Percentiles rank a stretch among this genome's conserved stretches.
These are phyloP conservation scores for Marasmius fiardii DNA, from an alignment of 1,284 basidiomycete genomes.

Conservation along the genomic window DNA sequence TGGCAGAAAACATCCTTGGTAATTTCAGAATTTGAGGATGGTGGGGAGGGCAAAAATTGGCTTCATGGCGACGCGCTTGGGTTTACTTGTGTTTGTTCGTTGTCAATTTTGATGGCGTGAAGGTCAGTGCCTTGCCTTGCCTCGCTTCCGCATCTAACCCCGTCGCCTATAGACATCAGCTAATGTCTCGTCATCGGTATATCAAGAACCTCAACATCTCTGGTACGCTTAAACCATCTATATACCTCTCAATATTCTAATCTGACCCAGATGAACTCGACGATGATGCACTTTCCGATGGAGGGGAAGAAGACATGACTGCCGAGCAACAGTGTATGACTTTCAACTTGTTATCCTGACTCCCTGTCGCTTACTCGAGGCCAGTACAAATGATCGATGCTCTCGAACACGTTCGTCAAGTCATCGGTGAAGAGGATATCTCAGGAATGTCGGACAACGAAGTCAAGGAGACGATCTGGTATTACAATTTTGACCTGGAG, in stretches of 20 bases:
- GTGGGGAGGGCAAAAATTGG: background rate
- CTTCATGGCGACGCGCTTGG: constrained; percentile 20
- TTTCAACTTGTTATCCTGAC: background rate
- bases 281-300: constrained; percentile 68
- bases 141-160: constrained; percentile 5
- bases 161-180: background rate
- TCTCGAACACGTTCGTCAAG: constrained; percentile 61
- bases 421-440: constrained; percentile 64
- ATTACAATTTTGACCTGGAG: constrained; percentile 86
- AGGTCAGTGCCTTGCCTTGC: background rate
- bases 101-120: background rate
- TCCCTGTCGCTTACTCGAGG: background rate
- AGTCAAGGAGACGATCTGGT: constrained; percentile 85
- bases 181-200: constrained; percentile 90
- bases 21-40: background rate
- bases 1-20: constrained; percentile 42
- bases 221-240: constrained; percentile 43
- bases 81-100: background rate
- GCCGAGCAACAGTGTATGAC: constrained; percentile 61
- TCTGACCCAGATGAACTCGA: constrained; percentile 64
- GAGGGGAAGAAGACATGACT: constrained; percentile 69
- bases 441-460: constrained; percentile 71
- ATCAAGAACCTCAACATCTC: constrained; percentile 87
- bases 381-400: constrained; percentile 74
- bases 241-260: background rate